Evolutionary conservation across 2,329 filamentous ascomycete genomes (phyloP).

Genomic region (Epichloe aotearoae): DNA sequence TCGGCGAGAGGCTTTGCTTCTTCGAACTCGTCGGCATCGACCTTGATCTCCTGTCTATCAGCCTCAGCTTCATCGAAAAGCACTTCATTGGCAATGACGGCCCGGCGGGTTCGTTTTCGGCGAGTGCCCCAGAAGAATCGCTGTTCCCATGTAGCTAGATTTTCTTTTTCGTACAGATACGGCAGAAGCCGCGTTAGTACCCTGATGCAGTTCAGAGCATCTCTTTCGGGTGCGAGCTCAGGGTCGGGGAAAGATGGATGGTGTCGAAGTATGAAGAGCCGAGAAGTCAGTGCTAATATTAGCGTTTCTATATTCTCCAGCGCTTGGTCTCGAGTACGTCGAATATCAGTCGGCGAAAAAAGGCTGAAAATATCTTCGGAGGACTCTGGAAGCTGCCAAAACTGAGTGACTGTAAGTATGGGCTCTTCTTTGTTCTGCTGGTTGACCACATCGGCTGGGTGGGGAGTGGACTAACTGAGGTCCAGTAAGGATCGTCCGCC

Average conservation of each 20-base stretch:
- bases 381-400: constrained; percentile 94
- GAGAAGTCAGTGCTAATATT: constrained; percentile 69
- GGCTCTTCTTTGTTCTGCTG: background rate
- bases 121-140: constrained; percentile 81
- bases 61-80: constrained; percentile 67
- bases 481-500: constrained; percentile 85
- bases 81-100: constrained; percentile 57
- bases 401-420: constrained; percentile 36
- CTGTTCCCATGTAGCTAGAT: constrained; percentile 74
- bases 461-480: constrained; percentile 50
- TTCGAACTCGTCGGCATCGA: constrained; percentile 53
- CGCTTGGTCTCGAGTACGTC: constrained; percentile 72
- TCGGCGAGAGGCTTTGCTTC: constrained; percentile 80
- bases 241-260: constrained; percentile 83
- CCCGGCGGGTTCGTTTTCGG: constrained; percentile 56
- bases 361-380: constrained; percentile 94
- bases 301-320: constrained; percentile 84
- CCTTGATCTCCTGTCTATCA: constrained; percentile 32
- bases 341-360: constrained; percentile 86
- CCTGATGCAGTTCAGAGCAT: constrained; percentile 91
- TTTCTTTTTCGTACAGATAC: constrained; percentile 82
- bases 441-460: background rate
- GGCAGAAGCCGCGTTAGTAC: constrained; percentile 81
- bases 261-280: constrained; percentile 69
- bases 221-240: constrained; percentile 69